phyloP scores from a whole-genome alignment of 495 filamentous ascomycete species.

The Aspergillus incahuasiensis region DNA sequence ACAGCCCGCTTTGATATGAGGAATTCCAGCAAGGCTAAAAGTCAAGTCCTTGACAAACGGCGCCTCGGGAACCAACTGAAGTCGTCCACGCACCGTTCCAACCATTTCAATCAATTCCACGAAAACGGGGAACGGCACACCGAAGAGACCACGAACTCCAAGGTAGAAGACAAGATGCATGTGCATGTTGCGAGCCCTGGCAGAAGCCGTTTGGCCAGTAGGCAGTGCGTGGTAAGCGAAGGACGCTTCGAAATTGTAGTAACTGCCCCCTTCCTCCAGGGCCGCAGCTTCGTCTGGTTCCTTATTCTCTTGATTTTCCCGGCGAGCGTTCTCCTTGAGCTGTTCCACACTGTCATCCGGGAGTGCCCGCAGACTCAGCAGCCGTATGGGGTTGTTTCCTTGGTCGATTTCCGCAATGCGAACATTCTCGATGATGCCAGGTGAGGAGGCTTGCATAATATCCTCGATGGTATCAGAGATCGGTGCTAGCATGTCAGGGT shows the following conservation, averaged over 20 bases:
- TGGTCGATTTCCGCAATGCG: conserved; percentile 95
- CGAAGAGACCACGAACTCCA: conserved; percentile 67
- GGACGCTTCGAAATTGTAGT: conserved; percentile 90
- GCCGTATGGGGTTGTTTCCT: conserved; percentile 81
- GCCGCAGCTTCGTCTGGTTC: conserved; percentile 86
- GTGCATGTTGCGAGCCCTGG: conserved; percentile 90
- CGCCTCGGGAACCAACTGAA: conserved; percentile 82
- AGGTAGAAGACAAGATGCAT: conserved; percentile 95
- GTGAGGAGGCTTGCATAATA: conserved; percentile 93
- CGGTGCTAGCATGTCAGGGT: conserved; percentile 85
- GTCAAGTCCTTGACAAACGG: conserved; percentile 90
- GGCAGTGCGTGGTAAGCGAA: conserved; percentile 91
- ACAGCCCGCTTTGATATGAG: conserved; percentile 86
- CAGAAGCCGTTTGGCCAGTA: conserved; percentile 58
- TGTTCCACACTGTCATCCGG: conserved; percentile 77
- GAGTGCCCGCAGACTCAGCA: conserved; percentile 83
- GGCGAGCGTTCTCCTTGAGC: conserved; percentile 71
- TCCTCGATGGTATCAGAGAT: conserved; percentile 76
- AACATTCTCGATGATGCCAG: conserved; percentile 85
- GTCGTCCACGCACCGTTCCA: conserved; percentile 74
- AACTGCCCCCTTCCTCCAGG: conserved; percentile 86
- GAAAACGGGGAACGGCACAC: conserved; percentile 83
- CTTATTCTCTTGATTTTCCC: conserved; percentile 71
- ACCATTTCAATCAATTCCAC: conserved; percentile 83
- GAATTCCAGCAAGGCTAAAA: conserved; percentile 88